These are phyloP conservation scores for Pedinophyceae sp. DNA, from an alignment of 139 green algal species.

Conservation along the genomic window DNA sequence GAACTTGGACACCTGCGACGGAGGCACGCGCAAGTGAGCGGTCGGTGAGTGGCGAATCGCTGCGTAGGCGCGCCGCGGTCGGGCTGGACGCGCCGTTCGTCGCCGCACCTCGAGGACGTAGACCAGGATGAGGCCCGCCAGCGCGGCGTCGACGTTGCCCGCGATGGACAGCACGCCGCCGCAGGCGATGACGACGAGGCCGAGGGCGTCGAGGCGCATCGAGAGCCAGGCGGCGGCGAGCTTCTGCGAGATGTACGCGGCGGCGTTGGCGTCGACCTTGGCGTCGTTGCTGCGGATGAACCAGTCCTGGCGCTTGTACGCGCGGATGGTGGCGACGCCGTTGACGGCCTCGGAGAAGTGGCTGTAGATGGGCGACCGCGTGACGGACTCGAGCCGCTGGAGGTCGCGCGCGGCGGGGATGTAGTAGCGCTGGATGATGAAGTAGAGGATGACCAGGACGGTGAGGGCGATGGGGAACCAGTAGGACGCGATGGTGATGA, in stretches of 20 bases:
- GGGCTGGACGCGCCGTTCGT: not conserved
- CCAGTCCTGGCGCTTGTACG: constrained; percentile 26
- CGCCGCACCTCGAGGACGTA: not conserved
- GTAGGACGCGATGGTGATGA: constrained; percentile 14
- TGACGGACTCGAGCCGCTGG: constrained; percentile 74
- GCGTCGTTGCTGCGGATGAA: constrained; percentile 20
- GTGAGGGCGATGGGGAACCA: constrained; percentile 38
- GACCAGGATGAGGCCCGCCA: constrained; percentile 42
- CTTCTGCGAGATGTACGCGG: constrained; percentile 50
- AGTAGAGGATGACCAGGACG: constrained; percentile 43
- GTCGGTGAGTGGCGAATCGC: constrained; percentile 16
- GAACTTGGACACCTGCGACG: constrained; percentile 67
- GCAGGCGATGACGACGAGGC: constrained; percentile 39
- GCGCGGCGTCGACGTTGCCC: constrained; percentile 21
- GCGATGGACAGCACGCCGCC: constrained; percentile 34
- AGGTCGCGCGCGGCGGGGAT: constrained; percentile 63
- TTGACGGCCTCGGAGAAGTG: constrained; percentile 23
- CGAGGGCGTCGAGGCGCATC: constrained; percentile 64
- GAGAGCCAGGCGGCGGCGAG: constrained; percentile 66
- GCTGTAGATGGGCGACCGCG: constrained; percentile 67
- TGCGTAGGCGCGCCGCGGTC: not conserved
- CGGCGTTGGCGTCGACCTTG: constrained; percentile 23
- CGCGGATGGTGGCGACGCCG: constrained; percentile 55
- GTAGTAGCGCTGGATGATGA: constrained; percentile 47
- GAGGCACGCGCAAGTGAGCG: constrained; percentile 9